These are phyloP conservation scores for Orbilia ellipsospora DNA, from an alignment of 2,329 filamentous ascomycete genomes.

Conservation along the genomic window DNA sequence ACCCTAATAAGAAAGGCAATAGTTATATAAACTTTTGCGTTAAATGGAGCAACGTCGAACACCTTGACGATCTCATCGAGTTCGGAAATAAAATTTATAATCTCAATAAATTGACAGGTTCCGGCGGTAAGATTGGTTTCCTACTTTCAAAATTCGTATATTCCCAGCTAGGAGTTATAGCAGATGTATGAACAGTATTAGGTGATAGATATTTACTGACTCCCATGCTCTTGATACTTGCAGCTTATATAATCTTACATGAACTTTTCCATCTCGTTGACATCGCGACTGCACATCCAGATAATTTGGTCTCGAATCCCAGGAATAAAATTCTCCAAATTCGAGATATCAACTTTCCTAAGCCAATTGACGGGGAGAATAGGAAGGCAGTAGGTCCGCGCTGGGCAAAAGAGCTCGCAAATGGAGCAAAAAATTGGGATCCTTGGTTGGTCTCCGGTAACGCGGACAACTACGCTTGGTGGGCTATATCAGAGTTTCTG, in stretches of 20 bases:
- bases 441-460: constrained; percentile 2
- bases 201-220: too few relatives aligned
- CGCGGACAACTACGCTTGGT: constrained; percentile 23
- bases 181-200: too few relatives aligned
- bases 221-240: too few relatives aligned
- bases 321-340: background rate
- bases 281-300: constrained; percentile 7
- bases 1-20: background rate
- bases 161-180: too few relatives aligned
- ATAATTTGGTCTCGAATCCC: background rate
- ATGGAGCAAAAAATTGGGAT: background rate
- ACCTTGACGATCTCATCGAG: constrained; percentile 4
- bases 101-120: background rate
- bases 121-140: constrained; percentile 1
- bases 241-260: constrained; percentile 7
- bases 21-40: background rate
- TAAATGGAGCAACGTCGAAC: background rate
- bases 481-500: constrained; percentile 6
- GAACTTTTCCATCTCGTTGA: constrained; percentile 13
- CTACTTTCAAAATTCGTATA: background rate
- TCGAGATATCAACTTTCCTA: background rate
- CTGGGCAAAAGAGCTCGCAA: constrained; percentile 2
- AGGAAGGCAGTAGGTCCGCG: constrained; percentile 5
- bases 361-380: background rate
- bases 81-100: background rate